phyloP scores from a whole-genome alignment of 2,329 filamentous ascomycete genomes.

The Penicillium crustosum region DNA sequence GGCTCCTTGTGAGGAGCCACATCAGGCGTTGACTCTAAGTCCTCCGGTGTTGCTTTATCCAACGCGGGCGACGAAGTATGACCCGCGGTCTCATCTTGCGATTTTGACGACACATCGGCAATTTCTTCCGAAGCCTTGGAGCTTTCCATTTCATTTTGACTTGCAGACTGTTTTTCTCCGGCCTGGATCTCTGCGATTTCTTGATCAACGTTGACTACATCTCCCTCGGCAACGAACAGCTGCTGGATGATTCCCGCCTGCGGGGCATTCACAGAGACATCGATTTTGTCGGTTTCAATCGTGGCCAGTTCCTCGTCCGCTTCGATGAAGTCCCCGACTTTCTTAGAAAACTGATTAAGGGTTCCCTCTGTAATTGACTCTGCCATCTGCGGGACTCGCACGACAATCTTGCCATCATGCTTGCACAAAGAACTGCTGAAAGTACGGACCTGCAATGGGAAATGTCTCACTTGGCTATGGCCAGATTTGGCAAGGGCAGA shows the following conservation, averaged over 20 bases:
- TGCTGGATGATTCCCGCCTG: background rate
- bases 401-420: background rate
- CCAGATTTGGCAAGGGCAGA: background rate
- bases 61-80: no score
- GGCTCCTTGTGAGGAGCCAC: no score
- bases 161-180: background rate
- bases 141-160: background rate
- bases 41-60: no score
- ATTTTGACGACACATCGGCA: no score
- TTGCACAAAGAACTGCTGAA: background rate
- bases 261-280: background rate
- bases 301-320: background rate
- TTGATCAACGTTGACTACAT: background rate
- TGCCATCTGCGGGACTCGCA: background rate
- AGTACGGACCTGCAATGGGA: background rate
- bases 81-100: no score
- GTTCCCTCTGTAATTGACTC: background rate
- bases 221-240: background rate
- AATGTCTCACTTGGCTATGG: background rate
- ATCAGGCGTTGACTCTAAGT: no score
- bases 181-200: background rate
- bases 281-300: background rate
- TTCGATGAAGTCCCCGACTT: background rate
- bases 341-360: background rate
- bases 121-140: background rate